phyloP scores from a whole-genome alignment of 306 rosid species.

The Malus asiatica region DNA sequence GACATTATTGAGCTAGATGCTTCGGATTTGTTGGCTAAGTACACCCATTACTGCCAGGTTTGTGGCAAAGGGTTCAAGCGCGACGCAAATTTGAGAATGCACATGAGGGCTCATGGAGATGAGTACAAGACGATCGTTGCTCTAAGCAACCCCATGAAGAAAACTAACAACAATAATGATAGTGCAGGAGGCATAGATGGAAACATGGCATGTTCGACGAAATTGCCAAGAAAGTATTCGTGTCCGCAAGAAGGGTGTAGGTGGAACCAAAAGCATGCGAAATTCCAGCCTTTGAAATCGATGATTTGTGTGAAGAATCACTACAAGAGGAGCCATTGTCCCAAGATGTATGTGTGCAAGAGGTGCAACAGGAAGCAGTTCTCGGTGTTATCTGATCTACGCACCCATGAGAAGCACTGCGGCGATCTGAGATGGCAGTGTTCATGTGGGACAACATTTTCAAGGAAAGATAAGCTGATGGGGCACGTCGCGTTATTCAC shows the following conservation, averaged over 20 bases:
- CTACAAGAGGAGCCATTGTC: constrained; percentile 90
- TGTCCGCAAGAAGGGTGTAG: constrained; percentile 91
- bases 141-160: constrained; percentile 60
- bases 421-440: constrained; percentile 86
- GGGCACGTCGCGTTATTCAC: constrained; percentile 76
- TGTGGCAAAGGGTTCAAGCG: constrained; percentile 94
- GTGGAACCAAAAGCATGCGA: constrained; percentile 75
- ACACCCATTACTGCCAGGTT: constrained; percentile 85
- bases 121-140: constrained; percentile 76
- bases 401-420: constrained; percentile 95
- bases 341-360: constrained; percentile 90
- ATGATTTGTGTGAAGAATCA: constrained; percentile 92
- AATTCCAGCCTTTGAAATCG: constrained; percentile 87
- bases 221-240: constrained; percentile 53
- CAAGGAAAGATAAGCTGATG: constrained; percentile 91
- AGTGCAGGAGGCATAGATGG: background rate
- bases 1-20: constrained; percentile 66
- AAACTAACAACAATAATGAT: background rate
- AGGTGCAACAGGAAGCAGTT: constrained; percentile 77
- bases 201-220: constrained; percentile 7
- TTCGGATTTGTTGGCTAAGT: constrained; percentile 68
- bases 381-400: constrained; percentile 80
- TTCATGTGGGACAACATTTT: constrained; percentile 86
- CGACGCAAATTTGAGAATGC: constrained; percentile 90
- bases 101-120: constrained; percentile 97